phyloP scores from a whole-genome alignment of 2,329 filamentous ascomycete genomes.

The Tympanopsis confertula region DNA sequence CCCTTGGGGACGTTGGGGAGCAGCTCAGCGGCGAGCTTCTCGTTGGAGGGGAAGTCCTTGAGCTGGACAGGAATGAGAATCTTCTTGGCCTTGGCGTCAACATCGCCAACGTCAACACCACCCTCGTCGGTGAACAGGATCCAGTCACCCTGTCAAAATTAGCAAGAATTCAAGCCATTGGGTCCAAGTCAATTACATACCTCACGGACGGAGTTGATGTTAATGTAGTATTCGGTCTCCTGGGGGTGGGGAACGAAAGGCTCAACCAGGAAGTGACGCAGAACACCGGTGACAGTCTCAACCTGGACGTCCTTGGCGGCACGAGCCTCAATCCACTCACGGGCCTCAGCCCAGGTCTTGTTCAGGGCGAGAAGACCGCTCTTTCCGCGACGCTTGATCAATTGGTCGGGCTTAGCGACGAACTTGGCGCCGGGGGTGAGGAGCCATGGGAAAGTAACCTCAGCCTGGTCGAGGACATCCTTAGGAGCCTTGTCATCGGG shows the following conservation, averaged over 20 bases:
- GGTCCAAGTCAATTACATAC: conserved; percentile 46
- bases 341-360: conserved; percentile 91
- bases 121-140: conserved; percentile 99
- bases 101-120: conserved; percentile 98
- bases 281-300: conserved; percentile 76
- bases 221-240: conserved; percentile 98
- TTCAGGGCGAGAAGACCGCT: conserved; percentile 91
- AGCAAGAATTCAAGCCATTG: conserved; percentile 2
- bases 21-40: conserved; percentile 74
- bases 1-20: conserved; percentile 90
- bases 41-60: conserved; percentile 86
- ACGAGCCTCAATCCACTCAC: conserved; percentile 83
- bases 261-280: conserved; percentile 95
- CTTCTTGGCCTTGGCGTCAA: conserved; percentile 98
- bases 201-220: conserved; percentile 99
- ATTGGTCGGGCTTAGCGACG: conserved; percentile 97
- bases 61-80: conserved; percentile 94
- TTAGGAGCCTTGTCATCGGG: conserved; percentile 74
- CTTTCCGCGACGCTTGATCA: conserved; percentile 99
- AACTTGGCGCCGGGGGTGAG: conserved; percentile 75
- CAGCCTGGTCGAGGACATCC: conserved; percentile 83
- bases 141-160: conserved; percentile 84
- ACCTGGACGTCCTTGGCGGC: conserved; percentile 88
- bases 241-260: conserved; percentile 93
- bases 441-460: conserved; percentile 94